phyloP scores from a whole-genome alignment of 768 basidiomycete genomes.

The Pisolithus orientalis region DNA sequence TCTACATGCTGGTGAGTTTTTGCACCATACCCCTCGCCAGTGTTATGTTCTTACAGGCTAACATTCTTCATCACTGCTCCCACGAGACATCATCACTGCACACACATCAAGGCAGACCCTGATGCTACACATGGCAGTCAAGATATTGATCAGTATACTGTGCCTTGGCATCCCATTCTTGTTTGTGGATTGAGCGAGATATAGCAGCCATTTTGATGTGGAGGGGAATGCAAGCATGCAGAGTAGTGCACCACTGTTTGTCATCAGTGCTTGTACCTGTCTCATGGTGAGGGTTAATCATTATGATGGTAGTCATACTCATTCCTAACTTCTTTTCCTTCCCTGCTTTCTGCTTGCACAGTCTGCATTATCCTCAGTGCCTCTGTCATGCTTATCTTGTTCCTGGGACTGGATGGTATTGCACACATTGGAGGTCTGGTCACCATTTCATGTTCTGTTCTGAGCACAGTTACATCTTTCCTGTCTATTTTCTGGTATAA shows the following conservation, averaged over 20 bases:
- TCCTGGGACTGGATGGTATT: too few species aligned
- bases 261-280: conserved; percentile 60
- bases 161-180: conserved; percentile 49
- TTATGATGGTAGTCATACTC: neutral
- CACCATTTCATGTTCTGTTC: conserved; percentile 60
- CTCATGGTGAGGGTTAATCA: conserved; percentile 43
- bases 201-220: conserved; percentile 49
- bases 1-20: too few species aligned
- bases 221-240: conserved; percentile 40
- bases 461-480: conserved; percentile 50
- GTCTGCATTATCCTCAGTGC: conserved; percentile 81
- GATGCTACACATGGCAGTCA: conserved; percentile 45
- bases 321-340: too few species aligned
- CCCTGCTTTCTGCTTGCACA: conserved; percentile 22
- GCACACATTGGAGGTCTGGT: conserved; percentile 49
- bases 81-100: conserved; percentile 13
- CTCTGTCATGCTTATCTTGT: conserved; percentile 56
- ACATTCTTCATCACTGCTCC: too few species aligned
- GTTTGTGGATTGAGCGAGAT: conserved; percentile 33
- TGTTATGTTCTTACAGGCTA: too few species aligned
- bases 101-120: conserved; percentile 23
- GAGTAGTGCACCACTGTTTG: conserved; percentile 49
- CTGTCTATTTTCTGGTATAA: conserved; percentile 48
- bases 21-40: too few species aligned
- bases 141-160: conserved; percentile 54